Conservation (phyloP, 192 early-diverging fungal genomes). For the Radiomyces spectabilis region DNA sequence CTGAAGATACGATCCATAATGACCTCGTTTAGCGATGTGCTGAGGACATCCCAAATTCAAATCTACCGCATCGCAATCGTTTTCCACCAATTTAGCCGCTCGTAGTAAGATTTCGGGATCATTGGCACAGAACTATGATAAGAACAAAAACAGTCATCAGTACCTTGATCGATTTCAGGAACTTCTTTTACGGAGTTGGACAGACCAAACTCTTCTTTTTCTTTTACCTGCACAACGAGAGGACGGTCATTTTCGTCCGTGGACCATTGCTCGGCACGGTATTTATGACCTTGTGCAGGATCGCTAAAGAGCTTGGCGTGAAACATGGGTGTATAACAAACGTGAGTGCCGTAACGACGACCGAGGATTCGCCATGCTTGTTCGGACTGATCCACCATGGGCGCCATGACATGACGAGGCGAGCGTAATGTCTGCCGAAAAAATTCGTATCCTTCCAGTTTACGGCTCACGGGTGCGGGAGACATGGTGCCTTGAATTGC, state of each 20-base stretch:
- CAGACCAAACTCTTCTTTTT: too few species aligned
- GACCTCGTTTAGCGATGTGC: conserved; percentile 83
- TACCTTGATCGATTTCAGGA: too few species aligned
- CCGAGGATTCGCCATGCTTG: conserved; percentile 91
- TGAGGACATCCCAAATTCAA: conserved; percentile 97
- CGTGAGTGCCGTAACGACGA: conserved; percentile 72
- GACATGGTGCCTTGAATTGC: too few species aligned
- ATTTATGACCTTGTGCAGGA: conserved; percentile 43
- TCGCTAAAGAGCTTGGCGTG: conserved; percentile 84
- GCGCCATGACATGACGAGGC: conserved; percentile 79
- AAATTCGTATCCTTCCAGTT: conserved; percentile 75
- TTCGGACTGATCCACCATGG: conserved; percentile 98
- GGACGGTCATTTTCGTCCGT: conserved; percentile 66
- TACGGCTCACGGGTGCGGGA: too few species aligned
- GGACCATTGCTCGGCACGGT: conserved; percentile 70
- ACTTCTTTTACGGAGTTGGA: too few species aligned
- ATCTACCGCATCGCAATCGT: conserved; percentile 88
- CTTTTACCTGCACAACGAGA: conserved; percentile 67
- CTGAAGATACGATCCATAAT: conserved; percentile 90
- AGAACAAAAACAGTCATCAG: background rate
- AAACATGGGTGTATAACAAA: conserved; percentile 99
- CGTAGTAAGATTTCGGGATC: conserved; percentile 76
- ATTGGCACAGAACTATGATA: conserved; percentile 89
- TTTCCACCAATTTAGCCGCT: conserved; percentile 77
- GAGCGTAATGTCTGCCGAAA: conserved; percentile 58